Evolutionary conservation across 2,329 filamentous ascomycete species (phyloP).

Genomic region (Achaetomium macrosporum): DNA sequence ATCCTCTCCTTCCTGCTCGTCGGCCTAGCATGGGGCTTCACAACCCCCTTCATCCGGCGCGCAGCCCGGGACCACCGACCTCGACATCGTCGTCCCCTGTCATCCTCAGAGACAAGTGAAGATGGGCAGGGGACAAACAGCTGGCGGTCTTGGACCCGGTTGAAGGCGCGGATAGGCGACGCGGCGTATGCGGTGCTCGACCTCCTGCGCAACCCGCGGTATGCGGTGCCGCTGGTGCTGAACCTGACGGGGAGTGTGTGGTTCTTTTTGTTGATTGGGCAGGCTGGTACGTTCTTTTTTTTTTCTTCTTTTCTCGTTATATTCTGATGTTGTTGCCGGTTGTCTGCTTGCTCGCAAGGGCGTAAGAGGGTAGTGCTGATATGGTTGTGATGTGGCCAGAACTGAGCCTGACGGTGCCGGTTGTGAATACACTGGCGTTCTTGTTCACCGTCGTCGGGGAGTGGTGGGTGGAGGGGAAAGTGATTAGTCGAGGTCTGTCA

Average conservation of each 20-base stretch:
- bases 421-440: slow-evolving; percentile 90
- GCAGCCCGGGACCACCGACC: slow-evolving; percentile 73
- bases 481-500: slow-evolving; percentile 69
- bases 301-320: neutral
- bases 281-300: slow-evolving; percentile 62
- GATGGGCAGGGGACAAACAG: slow-evolving; percentile 57
- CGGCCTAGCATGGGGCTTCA: slow-evolving; percentile 87
- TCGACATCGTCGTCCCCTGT: slow-evolving; percentile 52
- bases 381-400: slow-evolving; percentile 47
- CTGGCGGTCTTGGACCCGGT: slow-evolving; percentile 34
- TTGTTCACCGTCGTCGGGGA: slow-evolving; percentile 93
- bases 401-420: slow-evolving; percentile 85
- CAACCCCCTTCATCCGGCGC: slow-evolving; percentile 83
- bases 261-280: slow-evolving; percentile 92
- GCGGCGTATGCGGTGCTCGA: slow-evolving; percentile 72
- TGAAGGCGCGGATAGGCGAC: slow-evolving; percentile 39
- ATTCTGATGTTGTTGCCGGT: neutral
- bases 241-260: slow-evolving; percentile 92
- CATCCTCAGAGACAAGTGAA: slow-evolving; percentile 44
- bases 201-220: slow-evolving; percentile 71
- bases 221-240: slow-evolving; percentile 76
- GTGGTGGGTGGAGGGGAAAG: slow-evolving; percentile 90
- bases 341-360: neutral
- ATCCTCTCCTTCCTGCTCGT: slow-evolving; percentile 85
- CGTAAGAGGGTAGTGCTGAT: neutral